phyloP scores from a whole-genome alignment of 768 basidiomycete genomes.

The Tulasnella sp. region DNA sequence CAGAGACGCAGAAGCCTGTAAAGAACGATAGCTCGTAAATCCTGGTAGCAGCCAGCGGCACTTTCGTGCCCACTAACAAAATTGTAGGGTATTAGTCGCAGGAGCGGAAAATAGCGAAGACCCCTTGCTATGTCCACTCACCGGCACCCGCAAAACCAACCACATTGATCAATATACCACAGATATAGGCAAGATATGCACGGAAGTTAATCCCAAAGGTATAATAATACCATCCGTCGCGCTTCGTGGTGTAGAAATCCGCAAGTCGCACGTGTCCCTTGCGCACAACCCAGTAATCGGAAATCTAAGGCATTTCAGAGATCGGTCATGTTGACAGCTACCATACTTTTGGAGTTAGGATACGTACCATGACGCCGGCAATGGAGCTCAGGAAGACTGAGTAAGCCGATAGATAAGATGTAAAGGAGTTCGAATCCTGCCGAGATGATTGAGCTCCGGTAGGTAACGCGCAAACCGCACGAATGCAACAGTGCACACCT shows the following conservation, averaged over 20 bases:
- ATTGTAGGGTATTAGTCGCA: background rate
- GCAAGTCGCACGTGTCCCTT: conserved; percentile 58
- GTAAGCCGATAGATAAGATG: conserved; percentile 65
- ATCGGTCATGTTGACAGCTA: background rate
- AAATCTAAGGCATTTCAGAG: conserved; percentile 35
- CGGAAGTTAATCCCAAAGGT: conserved; percentile 62
- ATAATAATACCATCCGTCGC: conserved; percentile 65
- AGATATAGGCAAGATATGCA: conserved; percentile 55
- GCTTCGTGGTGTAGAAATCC: conserved; percentile 52
- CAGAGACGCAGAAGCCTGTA: conserved; percentile 66
- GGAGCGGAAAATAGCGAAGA: background rate
- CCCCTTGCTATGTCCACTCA: conserved; percentile 21
- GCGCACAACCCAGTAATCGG: conserved; percentile 65
- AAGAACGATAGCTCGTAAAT: conserved; percentile 74
- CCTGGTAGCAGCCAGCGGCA: conserved; percentile 58
- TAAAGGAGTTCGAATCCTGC: conserved; percentile 62
- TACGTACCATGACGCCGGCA: conserved; percentile 62
- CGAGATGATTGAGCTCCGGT: conserved; percentile 29
- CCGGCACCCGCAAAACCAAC: conserved; percentile 73
- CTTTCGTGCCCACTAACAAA: conserved; percentile 38
- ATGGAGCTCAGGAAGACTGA: conserved; percentile 74
- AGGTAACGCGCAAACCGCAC: conserved; percentile 30
- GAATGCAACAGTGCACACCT: background rate
- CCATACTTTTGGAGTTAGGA: background rate
- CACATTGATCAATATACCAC: conserved; percentile 73